Evolutionary conservation across 352 stramenopile species (phyloP).

Genomic region (Globisporangium canariense): DNA sequence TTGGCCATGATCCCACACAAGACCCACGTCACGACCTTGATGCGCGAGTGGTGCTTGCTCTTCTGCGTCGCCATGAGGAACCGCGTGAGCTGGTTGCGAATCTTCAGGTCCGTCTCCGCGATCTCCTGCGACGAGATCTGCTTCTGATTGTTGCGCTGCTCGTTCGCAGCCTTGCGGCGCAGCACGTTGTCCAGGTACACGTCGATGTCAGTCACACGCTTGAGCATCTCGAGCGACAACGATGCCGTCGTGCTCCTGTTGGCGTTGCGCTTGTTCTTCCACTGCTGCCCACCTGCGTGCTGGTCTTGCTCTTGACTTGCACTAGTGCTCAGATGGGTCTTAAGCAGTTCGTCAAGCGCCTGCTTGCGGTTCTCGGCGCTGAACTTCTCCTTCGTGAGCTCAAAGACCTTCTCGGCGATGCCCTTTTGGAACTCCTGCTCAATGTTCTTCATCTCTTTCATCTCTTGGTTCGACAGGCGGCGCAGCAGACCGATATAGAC

Average conservation of each 20-base stretch:
- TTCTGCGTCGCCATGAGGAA: slow-evolving; percentile 71
- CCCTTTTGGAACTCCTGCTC: slow-evolving; percentile 80
- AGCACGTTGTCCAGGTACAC: slow-evolving; percentile 84
- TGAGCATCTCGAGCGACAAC: slow-evolving; percentile 77
- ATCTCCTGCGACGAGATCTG: slow-evolving; percentile 71
- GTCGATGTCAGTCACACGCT: slow-evolving; percentile 76
- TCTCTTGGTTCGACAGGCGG: slow-evolving; percentile 67
- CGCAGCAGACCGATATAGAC: slow-evolving; percentile 78
- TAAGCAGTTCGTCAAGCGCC: slow-evolving; percentile 59
- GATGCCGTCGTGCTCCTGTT: slow-evolving; percentile 31
- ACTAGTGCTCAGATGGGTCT: slow-evolving; percentile 17
- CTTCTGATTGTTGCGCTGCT: slow-evolving; percentile 26
- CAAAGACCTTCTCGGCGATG: slow-evolving; percentile 76
- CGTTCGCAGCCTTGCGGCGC: slow-evolving; percentile 42
- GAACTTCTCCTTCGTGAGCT: slow-evolving; percentile 84
- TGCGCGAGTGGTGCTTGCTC: slow-evolving; percentile 73
- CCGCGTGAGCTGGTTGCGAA: slow-evolving; percentile 74
- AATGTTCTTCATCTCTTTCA: slow-evolving; percentile 76
- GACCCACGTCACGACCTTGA: slow-evolving; percentile 86
- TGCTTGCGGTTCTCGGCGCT: slow-evolving; percentile 75
- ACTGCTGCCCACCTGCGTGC: not conserved
- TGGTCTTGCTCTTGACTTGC: slow-evolving; percentile 10
- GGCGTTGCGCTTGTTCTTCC: slow-evolving; percentile 5
- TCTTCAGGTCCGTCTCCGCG: slow-evolving; percentile 68
- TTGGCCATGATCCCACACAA: slow-evolving; percentile 85